Conservation (phyloP, 1,284 basidiomycete genomes). For the Golubevia pallescens region DNA sequence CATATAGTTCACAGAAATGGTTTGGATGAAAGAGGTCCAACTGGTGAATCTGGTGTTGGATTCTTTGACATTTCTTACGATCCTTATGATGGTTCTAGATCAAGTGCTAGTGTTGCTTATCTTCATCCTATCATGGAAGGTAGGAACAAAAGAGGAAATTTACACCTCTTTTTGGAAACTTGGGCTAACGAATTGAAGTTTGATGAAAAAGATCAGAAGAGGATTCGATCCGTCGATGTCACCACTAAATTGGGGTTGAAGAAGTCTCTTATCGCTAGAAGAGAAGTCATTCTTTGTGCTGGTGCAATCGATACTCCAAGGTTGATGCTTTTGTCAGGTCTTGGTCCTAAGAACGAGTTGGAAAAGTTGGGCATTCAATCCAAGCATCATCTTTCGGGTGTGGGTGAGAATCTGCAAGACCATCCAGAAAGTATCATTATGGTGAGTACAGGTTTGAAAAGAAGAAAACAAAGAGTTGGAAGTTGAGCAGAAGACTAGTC, state of each 20-base stretch:
- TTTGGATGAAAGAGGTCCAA: slow-evolving; percentile 24
- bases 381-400: slow-evolving; percentile 67
- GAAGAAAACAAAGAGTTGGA: slow-evolving; percentile 2
- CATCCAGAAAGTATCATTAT: slow-evolving; percentile 66
- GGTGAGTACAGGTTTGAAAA: slow-evolving; percentile 10
- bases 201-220: slow-evolving; percentile 1
- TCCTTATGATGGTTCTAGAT: slow-evolving; percentile 56
- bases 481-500: background rate
- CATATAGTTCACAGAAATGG: slow-evolving; percentile 55
- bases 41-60: slow-evolving; percentile 42
- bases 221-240: slow-evolving; percentile 27
- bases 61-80: slow-evolving; percentile 65
- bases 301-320: slow-evolving; percentile 67
- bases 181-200: slow-evolving; percentile 47
- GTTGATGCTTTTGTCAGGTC: slow-evolving; percentile 69
- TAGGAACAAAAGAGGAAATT: slow-evolving; percentile 50
- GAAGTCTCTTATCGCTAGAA: slow-evolving; percentile 47
- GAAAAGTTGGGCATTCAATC: slow-evolving; percentile 65
- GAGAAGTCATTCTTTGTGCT: slow-evolving; percentile 59
- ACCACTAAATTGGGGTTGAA: slow-evolving; percentile 38
- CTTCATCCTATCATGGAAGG: slow-evolving; percentile 65
- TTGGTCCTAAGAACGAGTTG: slow-evolving; percentile 67
- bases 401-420: slow-evolving; percentile 70
- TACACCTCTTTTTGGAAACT: slow-evolving; percentile 64
- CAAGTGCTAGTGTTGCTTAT: slow-evolving; percentile 61